Percentiles rank a stretch among this genome's conserved stretches.
These are phyloP conservation scores for Arthromyces matolae DNA, from an alignment of 768 basidiomycete species.

Conservation along the genomic window DNA sequence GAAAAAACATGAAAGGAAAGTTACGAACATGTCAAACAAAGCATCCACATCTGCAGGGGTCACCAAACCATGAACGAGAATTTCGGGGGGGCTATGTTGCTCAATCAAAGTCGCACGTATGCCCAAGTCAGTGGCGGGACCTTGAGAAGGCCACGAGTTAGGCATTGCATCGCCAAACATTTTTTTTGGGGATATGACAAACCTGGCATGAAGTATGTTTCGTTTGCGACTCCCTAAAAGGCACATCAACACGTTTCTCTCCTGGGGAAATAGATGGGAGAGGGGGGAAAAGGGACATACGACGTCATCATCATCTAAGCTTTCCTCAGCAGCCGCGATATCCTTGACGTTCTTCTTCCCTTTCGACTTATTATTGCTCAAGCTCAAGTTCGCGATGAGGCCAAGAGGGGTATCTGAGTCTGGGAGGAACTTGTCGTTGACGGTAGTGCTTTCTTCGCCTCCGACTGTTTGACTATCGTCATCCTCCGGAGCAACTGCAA, in stretches of 20 bases:
- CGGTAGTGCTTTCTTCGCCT: conserved; percentile 33
- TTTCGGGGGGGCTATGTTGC: conserved; percentile 76
- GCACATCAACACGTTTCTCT: conserved; percentile 5
- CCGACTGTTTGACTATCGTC: conserved; percentile 23
- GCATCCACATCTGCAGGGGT: conserved; percentile 76
- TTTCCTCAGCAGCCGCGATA: conserved; percentile 34
- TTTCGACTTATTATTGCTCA: conserved; percentile 51
- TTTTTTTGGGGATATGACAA: conserved; percentile 1
- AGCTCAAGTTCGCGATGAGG: conserved; percentile 66
- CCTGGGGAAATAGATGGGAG: not conserved
- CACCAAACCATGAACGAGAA: conserved; percentile 76
- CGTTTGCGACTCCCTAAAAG: conserved; percentile 72
- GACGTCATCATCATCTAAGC: conserved; percentile 61
- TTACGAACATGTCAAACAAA: conserved; percentile 74
- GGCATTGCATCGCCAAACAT: not conserved
- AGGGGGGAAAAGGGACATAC: conserved; percentile 33
- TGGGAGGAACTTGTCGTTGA: conserved; percentile 51
- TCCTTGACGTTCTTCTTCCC: conserved; percentile 39
- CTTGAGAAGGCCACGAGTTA: conserved; percentile 26
- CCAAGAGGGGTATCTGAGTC: conserved; percentile 74
- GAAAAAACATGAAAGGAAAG: not conserved
- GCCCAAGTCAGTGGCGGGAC: conserved; percentile 67
- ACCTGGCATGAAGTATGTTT: conserved; percentile 79
- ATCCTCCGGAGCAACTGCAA: conserved; percentile 20
- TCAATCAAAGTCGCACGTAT: conserved; percentile 72